phyloP scores from a whole-genome alignment of 2,329 filamentous ascomycete genomes.

The Botrytis porri region DNA sequence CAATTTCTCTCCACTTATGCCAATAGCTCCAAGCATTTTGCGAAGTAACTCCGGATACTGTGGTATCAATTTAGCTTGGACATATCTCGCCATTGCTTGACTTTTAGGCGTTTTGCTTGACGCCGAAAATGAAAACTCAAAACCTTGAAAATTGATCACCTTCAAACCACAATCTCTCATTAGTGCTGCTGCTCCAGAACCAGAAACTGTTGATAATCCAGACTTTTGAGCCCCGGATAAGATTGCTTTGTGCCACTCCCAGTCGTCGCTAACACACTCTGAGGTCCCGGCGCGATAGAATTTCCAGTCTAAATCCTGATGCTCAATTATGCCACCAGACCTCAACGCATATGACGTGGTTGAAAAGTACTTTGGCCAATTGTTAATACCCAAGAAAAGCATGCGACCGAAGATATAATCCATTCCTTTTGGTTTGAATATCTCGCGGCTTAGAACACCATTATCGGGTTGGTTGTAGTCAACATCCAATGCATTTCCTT shows the following conservation, averaged over 20 bases:
- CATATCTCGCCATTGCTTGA: constrained; percentile 18
- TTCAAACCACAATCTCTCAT: constrained; percentile 5
- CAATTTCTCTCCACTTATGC: constrained; percentile 1
- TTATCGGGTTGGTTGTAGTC: not conserved
- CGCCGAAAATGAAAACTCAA: constrained; percentile 15
- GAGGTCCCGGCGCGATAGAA: constrained; percentile 15
- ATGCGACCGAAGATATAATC: constrained; percentile 18
- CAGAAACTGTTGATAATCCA: constrained; percentile 3
- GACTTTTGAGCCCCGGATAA: not conserved
- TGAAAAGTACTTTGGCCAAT: constrained; percentile 16
- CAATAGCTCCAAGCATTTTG: constrained; percentile 11
- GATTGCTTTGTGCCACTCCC: constrained; percentile 13
- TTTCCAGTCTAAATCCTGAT: constrained; percentile 20
- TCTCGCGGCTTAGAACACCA: constrained; percentile 5
- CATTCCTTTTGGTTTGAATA: not conserved
- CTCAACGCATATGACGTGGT: not conserved
- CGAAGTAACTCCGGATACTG: constrained; percentile 12
- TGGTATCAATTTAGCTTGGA: constrained; percentile 17
- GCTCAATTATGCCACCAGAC: constrained; percentile 16
- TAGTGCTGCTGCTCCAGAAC: not conserved
- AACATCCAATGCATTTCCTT: constrained; percentile 14
- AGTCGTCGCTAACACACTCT: constrained; percentile 7
- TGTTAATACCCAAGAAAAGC: constrained; percentile 16
- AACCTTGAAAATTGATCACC: not conserved
- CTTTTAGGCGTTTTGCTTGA: constrained; percentile 10